Base-by-base conservation (phyloP, 2,329 filamentous ascomycete genomes). In the Bertia moriformis region DNA sequence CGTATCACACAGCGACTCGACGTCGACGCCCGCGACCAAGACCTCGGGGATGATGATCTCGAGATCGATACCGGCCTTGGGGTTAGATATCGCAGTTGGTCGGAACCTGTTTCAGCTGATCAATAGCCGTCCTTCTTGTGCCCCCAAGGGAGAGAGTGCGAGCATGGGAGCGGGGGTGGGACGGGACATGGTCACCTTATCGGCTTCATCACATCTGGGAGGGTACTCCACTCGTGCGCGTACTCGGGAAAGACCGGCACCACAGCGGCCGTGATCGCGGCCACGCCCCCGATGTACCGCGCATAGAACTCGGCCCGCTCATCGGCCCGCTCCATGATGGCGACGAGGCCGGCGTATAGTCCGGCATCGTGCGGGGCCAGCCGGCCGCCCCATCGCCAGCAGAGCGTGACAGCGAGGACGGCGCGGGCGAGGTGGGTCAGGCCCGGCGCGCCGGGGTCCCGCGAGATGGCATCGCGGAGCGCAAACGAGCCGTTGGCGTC, bases 341-440 rank as follows among this genome's bases (percentile, higher is more conserved):
- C 53, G 22, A 56, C 56, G n/a, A 74, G 52, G 4, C 59, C 59
- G 3, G 48, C 46, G 41, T 63, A 57, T 12, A 72, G 53, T 36
- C 57, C 51, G 13, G 51, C 49, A 43, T 78, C 72, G 1, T 60
- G 52, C 1, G 65, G 63, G 0, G 64, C 64, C 3, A 76, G 51
- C 37, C 71, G 69, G 2, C 74, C 76, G 14, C 77, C 81, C 75
- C 85, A 93, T 46, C 86, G 68, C 36, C 81, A 76, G 47, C 77
- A 86, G 1, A 84, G 64, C 1, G 80, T 69, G 3, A 93, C 61
- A 0, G 75, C 83, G 3, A 94, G 63, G 2, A 83, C 56, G 0
- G 83, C 80, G 12, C 86, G 72, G 38, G 77, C 69, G 35, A 75
- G 56, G 52, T 95, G 87, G 1, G 75, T 78, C 18, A 93, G 59